Percentiles rank a stretch among this genome's conserved stretches.
Evolutionary conservation across 441 rosid species (phyloP).

Genomic region (Hypseocharis bilobata): DNA sequence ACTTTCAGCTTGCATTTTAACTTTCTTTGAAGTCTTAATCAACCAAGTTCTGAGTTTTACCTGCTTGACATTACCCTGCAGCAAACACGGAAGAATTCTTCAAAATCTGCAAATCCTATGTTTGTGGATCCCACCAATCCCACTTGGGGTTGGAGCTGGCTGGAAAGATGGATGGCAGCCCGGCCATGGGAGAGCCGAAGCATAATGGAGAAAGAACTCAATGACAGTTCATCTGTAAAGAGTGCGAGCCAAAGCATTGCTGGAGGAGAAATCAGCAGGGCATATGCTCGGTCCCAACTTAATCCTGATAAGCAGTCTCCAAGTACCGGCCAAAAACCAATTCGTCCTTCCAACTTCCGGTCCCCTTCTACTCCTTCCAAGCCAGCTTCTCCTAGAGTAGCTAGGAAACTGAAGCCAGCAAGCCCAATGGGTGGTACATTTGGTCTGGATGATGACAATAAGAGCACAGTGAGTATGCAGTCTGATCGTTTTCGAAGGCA

Average conservation of each 20-base stretch:
- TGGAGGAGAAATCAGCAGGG: constrained; percentile 56
- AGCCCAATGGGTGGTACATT: constrained; percentile 41
- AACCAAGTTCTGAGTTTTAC: constrained; percentile 4
- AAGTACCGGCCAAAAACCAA: constrained; percentile 35
- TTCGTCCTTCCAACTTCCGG: constrained; percentile 32
- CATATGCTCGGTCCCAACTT: constrained; percentile 59
- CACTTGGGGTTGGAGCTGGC: constrained; percentile 71
- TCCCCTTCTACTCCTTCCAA: constrained; percentile 54
- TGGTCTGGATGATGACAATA: constrained; percentile 37
- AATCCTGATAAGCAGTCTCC: constrained; percentile 51
- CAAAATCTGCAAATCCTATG: constrained; percentile 36
- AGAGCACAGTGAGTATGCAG: constrained; percentile 52
- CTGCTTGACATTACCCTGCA: constrained; percentile 23
- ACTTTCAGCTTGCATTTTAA: background rate
- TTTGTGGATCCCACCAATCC: constrained; percentile 57
- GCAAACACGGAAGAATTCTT: constrained; percentile 47
- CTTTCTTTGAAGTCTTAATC: background rate
- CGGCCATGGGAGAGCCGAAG: constrained; percentile 65
- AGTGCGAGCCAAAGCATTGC: constrained; percentile 29
- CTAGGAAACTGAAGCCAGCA: constrained; percentile 48
- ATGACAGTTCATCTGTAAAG: constrained; percentile 41
- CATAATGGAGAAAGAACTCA: constrained; percentile 40
- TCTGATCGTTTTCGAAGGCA: constrained; percentile 48
- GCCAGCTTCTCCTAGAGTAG: constrained; percentile 33
- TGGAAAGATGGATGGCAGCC: constrained; percentile 75